Evolutionary conservation across 257 asterid species (phyloP).

Genomic region (Jacaranda copaia): DNA sequence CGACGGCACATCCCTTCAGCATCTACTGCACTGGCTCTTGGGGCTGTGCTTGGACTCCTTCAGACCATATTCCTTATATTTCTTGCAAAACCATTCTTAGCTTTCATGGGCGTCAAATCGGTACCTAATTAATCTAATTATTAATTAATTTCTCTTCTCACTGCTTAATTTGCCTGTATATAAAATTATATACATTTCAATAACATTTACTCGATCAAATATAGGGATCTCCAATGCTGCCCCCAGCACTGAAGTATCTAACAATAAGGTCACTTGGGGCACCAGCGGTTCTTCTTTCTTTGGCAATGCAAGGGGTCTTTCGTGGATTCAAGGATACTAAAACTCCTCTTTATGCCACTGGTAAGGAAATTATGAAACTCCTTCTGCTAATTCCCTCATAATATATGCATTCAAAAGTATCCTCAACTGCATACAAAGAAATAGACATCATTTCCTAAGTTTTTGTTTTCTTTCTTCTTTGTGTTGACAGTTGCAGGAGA

Average conservation of each 20-base stretch:
- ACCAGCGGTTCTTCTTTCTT: constrained; percentile 94
- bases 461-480: neutral
- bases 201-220: too few relatives aligned
- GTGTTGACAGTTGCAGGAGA: constrained; percentile 75
- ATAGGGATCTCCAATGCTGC: constrained; percentile 87
- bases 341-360: constrained; percentile 91
- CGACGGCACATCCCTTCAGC: constrained; percentile 86
- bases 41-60: constrained; percentile 72
- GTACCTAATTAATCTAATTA: constrained; percentile 43
- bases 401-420: too few relatives aligned
- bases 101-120: constrained; percentile 87
- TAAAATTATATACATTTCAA: too few relatives aligned
- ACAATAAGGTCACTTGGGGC: constrained; percentile 87
- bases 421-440: too few relatives aligned
- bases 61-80: constrained; percentile 73
- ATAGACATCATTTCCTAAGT: neutral
- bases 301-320: constrained; percentile 97
- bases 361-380: constrained; percentile 43
- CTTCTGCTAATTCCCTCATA: neutral
- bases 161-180: too few relatives aligned
- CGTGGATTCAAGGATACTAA: constrained; percentile 94
- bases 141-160: too few relatives aligned
- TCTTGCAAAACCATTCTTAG: constrained; percentile 67
- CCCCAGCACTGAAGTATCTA: constrained; percentile 75
- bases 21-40: constrained; percentile 86